Percentiles rank a stretch among this genome's conserved stretches.
phyloP scores from a whole-genome alignment of 805 yeast genomes.

The Ogataea kodamae region DNA sequence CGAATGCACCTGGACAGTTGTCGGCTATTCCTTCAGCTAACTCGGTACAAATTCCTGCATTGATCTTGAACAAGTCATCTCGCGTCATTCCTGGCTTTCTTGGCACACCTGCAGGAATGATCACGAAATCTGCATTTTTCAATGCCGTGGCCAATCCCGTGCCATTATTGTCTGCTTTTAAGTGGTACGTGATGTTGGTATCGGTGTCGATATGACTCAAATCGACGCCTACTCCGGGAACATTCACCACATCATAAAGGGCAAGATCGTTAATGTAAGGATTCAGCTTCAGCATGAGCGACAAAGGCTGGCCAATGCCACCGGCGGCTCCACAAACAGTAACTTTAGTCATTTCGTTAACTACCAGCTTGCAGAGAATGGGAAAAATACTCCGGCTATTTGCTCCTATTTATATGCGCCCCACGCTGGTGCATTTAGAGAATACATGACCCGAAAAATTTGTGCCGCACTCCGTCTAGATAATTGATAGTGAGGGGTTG shows the following conservation, averaged over 20 bases:
- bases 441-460: conserved; percentile 9
- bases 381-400: conserved; percentile 1
- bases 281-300: conserved; percentile 72
- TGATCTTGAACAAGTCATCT: conserved; percentile 57
- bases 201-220: conserved; percentile 69
- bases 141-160: conserved; percentile 39
- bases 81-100: conserved; percentile 66
- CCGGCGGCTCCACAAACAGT: conserved; percentile 89
- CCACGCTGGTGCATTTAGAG: conserved; percentile 5
- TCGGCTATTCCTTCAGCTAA: conserved; percentile 51
- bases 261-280: conserved; percentile 63
- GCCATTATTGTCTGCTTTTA: conserved; percentile 35
- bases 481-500: not conserved
- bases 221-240: conserved; percentile 87
- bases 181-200: conserved; percentile 40
- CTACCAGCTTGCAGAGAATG: not conserved
- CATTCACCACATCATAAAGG: conserved; percentile 78
- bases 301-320: conserved; percentile 91
- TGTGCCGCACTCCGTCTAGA: conserved; percentile 8
- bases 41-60: conserved; percentile 50
- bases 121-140: conserved; percentile 44
- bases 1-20: conserved; percentile 47
- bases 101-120: conserved; percentile 62
- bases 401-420: conserved; percentile 9
- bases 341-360: conserved; percentile 30